phyloP scores from a whole-genome alignment of 805 yeast species.

The Clavispora asparagi region DNA sequence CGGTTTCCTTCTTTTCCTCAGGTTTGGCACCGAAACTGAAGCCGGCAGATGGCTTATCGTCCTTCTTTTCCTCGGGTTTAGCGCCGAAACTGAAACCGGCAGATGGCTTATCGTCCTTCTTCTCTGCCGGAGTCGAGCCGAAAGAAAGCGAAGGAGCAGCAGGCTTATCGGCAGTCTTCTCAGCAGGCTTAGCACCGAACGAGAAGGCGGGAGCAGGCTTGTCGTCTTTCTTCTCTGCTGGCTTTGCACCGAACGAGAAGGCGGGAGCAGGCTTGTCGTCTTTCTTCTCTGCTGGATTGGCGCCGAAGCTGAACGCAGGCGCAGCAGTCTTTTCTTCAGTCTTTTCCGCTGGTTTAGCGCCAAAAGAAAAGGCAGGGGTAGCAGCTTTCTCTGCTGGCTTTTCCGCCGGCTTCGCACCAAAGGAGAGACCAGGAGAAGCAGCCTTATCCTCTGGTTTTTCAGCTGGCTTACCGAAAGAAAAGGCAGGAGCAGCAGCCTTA shows the following conservation, averaged over 20 bases:
- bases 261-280: conserved; percentile 8
- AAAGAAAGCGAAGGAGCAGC: conserved; percentile 3
- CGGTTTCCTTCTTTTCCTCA: not conserved
- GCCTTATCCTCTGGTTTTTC: not conserved
- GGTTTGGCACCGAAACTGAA: conserved; percentile 23
- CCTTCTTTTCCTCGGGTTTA: conserved; percentile 14
- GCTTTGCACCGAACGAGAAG: conserved; percentile 8
- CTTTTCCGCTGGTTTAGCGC: conserved; percentile 7
- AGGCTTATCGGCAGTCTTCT: conserved; percentile 6
- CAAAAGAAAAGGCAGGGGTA: conserved; percentile 8
- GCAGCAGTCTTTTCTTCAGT: not conserved
- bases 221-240: not conserved
- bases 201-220: conserved; percentile 13
- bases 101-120: conserved; percentile 13
- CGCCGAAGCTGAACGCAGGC: conserved; percentile 1
- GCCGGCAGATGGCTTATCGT: conserved; percentile 8
- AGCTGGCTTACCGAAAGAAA: conserved; percentile 11
- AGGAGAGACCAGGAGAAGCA: not conserved
- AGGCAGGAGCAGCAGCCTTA: conserved; percentile 1
- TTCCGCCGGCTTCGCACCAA: conserved; percentile 2
- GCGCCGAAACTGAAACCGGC: conserved; percentile 11
- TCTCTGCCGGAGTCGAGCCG: conserved; percentile 10
- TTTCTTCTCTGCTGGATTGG: conserved; percentile 1
- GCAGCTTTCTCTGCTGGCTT: not conserved
- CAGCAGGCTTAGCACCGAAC: conserved; percentile 19